Conservation (phyloP, 352 stramenopile genomes). For the Phytophthora palmivora region DNA sequence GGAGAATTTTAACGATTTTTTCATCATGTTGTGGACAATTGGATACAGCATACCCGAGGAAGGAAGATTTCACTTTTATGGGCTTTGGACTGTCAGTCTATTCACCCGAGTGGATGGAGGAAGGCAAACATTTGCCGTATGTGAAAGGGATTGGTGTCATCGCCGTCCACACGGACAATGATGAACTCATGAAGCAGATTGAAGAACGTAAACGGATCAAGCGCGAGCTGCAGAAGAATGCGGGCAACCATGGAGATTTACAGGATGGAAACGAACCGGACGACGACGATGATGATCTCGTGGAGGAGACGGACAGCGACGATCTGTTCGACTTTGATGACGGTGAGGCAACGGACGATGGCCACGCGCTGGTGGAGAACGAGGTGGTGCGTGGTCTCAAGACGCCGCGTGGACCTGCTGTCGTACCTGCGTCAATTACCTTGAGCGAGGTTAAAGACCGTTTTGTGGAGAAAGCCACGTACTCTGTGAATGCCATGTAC, state of each 20-base stretch:
- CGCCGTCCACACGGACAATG: conserved; percentile 49
- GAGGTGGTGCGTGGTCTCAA: conserved; percentile 53
- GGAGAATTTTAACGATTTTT: conserved; percentile 6
- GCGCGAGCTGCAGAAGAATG: conserved; percentile 49
- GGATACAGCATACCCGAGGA: conserved; percentile 41
- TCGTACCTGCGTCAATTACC: conserved; percentile 60
- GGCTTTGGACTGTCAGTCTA: conserved; percentile 72
- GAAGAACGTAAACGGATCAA: conserved; percentile 74
- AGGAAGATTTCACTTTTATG: conserved; percentile 67
- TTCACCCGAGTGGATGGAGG: conserved; percentile 62
- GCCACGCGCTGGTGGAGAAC: conserved; percentile 53
- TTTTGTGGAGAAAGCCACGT: conserved; percentile 59
- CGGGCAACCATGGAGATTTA: conserved; percentile 37
- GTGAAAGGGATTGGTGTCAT: conserved; percentile 65
- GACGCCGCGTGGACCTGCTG: conserved; percentile 45
- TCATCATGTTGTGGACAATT: conserved; percentile 18
- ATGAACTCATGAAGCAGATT: conserved; percentile 66
- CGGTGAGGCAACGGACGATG: conserved; percentile 41
- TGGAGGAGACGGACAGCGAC: conserved; percentile 43
- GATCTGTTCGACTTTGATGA: conserved; percentile 50
- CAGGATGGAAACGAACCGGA: conserved; percentile 48
- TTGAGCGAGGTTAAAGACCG: conserved; percentile 38
- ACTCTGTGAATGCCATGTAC: conserved; percentile 65
- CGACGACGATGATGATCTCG: conserved; percentile 35
- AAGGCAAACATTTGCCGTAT: conserved; percentile 58